Evolutionary conservation across 176 grass and related monocot genomes (phyloP), one percentile per base, ranked within the genome.

Genomic region (Elaeis guineensis): DNA sequence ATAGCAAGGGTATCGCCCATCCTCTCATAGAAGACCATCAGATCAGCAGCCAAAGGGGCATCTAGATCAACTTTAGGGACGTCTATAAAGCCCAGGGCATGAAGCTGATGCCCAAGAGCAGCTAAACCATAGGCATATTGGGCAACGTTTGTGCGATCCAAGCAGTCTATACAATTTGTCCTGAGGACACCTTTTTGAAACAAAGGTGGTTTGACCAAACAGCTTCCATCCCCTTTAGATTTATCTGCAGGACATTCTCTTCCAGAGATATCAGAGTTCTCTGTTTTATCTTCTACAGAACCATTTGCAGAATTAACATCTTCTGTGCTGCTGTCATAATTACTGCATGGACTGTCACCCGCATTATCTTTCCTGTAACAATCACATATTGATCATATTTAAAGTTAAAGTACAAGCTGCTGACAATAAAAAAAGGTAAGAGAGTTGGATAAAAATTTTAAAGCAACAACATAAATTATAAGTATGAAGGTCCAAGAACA

Each of bases 161-260:
- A 80, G 72, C 94, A 98, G 59, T 98, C 94, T 62, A 98, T 93
- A 64, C 94, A 98, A 64, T 98, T 98, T 62, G 94, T 98, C 74
- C 94, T 84, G 23, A 98, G 79, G 24, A 98, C 88, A 63, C 94
- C 94, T 76, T 85, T 92, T 65, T 98, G 94, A 54, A 74, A 69
- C 58, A 61, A 69, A 74, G 80, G 75, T 67, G 82, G 79, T 55
- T 71, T 73, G 52, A 78, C 19, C 51, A 54, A 63, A 63, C 51
- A 63, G 19, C 24, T 11, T 49, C 20, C 12, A 60, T 28, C 16
- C 17, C 9, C 64, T 25, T 23, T 35, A 58, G 49, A 21, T 50
- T 65, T 75, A 19, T 73, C 69, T 55, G 52, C 54, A 68, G 16
- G 50, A 62, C 23, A 61, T 58, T 52, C 59, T 19, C 52, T 70